Conservation (phyloP, 495 filamentous ascomycete species). For the Trichocladium uniseriatum region DNA sequence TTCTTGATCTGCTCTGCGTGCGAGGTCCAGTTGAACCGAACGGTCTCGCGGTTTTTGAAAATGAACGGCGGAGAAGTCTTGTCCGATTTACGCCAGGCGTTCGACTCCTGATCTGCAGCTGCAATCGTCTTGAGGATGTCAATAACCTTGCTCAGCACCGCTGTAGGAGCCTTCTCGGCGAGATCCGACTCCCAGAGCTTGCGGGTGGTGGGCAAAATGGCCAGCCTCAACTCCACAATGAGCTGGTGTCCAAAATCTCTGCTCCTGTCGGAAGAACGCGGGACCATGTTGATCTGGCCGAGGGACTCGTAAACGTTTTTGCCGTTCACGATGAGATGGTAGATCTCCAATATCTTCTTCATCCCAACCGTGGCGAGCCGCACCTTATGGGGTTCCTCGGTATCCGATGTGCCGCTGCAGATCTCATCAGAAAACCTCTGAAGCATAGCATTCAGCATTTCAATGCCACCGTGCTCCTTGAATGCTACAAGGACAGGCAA, state of each 20-base stretch:
- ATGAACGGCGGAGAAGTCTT: conserved; percentile 12
- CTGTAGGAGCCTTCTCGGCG: conserved; percentile 66
- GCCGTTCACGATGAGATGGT: conserved; percentile 60
- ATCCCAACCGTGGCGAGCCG: conserved; percentile 48
- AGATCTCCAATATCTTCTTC: conserved; percentile 77
- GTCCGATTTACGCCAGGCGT: conserved; percentile 47
- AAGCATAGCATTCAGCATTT: conserved; percentile 62
- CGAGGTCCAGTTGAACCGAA: conserved; percentile 23
- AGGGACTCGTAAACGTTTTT: conserved; percentile 70
- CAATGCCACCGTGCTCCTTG: conserved; percentile 68
- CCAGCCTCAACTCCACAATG: conserved; percentile 75
- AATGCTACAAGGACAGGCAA: conserved; percentile 78
- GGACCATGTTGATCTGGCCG: conserved; percentile 52
- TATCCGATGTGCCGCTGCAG: conserved; percentile 24
- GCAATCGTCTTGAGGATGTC: conserved; percentile 75
- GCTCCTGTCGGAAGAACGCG: conserved; percentile 44
- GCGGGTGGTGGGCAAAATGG: conserved; percentile 67
- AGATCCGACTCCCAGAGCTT: conserved; percentile 74
- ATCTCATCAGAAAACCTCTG: conserved; percentile 64
- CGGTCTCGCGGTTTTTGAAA: conserved; percentile 19
- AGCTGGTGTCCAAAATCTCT: conserved; percentile 67
- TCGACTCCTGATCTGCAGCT: conserved; percentile 63
- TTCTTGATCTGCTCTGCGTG: conserved; percentile 36
- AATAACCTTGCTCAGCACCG: conserved; percentile 69
- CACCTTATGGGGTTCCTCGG: conserved; percentile 27